Base-by-base conservation (phyloP, 1,284 basidiomycete genomes). In the Sporisorium sorghi region DNA sequence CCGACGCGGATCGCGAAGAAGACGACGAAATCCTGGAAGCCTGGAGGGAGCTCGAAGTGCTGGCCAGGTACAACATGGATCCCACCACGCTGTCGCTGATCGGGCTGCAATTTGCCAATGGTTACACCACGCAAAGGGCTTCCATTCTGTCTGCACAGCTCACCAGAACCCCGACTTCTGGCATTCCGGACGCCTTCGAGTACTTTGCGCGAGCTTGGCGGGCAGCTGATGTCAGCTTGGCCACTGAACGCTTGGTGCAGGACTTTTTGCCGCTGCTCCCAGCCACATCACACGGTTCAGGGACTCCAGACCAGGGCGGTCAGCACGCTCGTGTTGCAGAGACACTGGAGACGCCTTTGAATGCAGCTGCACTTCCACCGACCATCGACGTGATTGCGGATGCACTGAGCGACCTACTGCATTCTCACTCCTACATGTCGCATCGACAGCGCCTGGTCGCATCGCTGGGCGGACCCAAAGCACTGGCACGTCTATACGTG, bases 1-100 rank as follows among this genome's bases (percentile, higher is more conserved):
- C 3, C 40, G 56, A 58, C 23, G 37, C 32, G 11, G 57, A 48
- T 17, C 57, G 32, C 32, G 61, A 74, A 43, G 55, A 65, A n/a
- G 73, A 71, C n/a, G 64, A 66, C 19, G 73, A 75, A 23, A 39
- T 60, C 17, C 26, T 65, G 15, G 73, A 75, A 21, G 57, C 55
- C 0, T 67, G 63, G 59, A 66, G 58, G 47, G 73, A 76, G 58
- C 60, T 72, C 32, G 53, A 72, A 24, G 43, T 59, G 11, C 49
- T 69, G 30, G 72, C 75, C 7, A 58, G 58, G 12, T 79, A 68
- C 66, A 77, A 79, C 44, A 77, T 77, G 77, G 77, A 79, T 17
- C 77, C 77, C 2, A 77, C 72, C 28, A 77, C 72, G 1, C 60
- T 79, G 14, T 74, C 76, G 10, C 44, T 79, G 42, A 77, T 79